Conservation (phyloP, 2,329 filamentous ascomycete species). For the Colletotrichum sidae region DNA sequence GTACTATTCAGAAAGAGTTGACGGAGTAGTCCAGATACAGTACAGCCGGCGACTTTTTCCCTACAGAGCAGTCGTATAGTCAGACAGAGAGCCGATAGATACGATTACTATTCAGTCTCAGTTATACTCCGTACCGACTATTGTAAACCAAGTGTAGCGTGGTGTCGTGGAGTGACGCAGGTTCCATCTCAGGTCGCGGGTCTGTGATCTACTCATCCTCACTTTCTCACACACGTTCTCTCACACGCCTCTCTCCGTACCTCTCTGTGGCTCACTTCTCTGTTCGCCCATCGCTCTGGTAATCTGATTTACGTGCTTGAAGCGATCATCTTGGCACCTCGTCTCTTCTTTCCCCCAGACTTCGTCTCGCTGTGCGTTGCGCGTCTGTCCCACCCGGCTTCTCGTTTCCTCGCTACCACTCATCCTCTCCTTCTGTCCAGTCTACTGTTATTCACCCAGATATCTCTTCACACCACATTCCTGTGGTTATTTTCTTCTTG, state of each 20-base stretch:
- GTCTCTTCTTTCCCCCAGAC: conserved; percentile 36
- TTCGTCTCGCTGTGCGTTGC: conserved; percentile 2
- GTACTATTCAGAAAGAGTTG: too few relatives aligned
- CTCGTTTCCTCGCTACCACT: background rate
- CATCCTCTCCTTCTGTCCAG: background rate
- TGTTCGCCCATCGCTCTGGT: conserved; percentile 6
- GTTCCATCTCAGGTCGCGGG: conserved; percentile 3
- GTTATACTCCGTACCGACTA: too few relatives aligned
- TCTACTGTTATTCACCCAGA: background rate
- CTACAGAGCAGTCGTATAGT: too few relatives aligned
- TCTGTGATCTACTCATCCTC: conserved; percentile 4
- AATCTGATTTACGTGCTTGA: conserved; percentile 31
- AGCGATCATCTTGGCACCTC: conserved; percentile 34
- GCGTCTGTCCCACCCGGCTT: background rate
- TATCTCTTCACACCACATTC: background rate
- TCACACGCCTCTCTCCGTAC: too few relatives aligned
- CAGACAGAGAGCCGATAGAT: too few relatives aligned
- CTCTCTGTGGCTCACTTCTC: background rate
- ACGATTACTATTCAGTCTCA: too few relatives aligned
- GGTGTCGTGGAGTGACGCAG: background rate
- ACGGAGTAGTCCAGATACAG: background rate
- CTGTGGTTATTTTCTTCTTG: background rate
- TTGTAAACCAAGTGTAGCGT: too few relatives aligned
- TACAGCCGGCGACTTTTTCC: background rate
- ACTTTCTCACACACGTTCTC: too few relatives aligned